Conservation (phyloP, 129 eudicot genomes). For the Pittosporum tobira region DNA sequence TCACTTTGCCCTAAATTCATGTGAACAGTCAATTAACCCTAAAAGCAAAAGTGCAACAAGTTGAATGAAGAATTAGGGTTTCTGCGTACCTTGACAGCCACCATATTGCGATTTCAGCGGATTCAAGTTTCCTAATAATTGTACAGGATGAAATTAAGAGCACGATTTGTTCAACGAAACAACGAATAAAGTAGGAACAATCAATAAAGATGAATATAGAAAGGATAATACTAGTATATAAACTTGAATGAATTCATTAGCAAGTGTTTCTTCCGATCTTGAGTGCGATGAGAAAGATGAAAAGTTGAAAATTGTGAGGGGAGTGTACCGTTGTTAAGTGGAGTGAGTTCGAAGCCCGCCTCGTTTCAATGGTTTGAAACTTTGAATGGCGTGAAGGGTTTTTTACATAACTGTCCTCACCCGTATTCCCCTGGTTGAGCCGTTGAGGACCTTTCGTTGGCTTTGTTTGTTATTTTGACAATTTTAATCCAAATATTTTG, state of each 20-base stretch:
- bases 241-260: neutral
- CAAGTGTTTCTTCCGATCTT: neutral
- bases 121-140: neutral
- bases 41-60: neutral
- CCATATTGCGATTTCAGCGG: constrained; percentile 16
- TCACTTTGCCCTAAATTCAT: constrained; percentile 15
- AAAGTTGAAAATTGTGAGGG: neutral
- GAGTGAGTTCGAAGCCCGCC: neutral
- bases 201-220: neutral
- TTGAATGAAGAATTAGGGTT: constrained; percentile 10
- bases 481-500: too few relatives aligned
- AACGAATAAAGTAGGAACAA: too few relatives aligned
- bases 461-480: too few relatives aligned
- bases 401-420: too few relatives aligned
- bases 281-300: neutral
- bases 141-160: neutral
- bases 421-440: too few relatives aligned
- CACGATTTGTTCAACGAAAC: neutral
- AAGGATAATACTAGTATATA: neutral
- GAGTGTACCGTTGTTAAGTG: neutral
- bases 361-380: neutral
- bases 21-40: neutral
- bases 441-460: too few relatives aligned
- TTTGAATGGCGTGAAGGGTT: too few relatives aligned
- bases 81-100: constrained; percentile 17